Evolutionary conservation across 352 stramenopile genomes (phyloP).

Genomic region (Phytophthora cajani): DNA sequence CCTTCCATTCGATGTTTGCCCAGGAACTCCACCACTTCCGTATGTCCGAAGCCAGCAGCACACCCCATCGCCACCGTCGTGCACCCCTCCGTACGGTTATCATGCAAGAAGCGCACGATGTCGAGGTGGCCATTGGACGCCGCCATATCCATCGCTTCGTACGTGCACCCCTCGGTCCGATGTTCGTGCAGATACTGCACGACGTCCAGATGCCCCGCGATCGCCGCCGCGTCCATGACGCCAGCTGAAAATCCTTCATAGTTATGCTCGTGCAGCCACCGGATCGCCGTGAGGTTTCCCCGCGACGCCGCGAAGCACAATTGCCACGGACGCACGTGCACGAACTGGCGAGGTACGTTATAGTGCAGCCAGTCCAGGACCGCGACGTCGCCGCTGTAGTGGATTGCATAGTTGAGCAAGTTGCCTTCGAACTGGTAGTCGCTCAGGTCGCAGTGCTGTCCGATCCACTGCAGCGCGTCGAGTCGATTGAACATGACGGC

Average conservation of each 20-base stretch:
- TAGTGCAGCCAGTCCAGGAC: constrained; percentile 38
- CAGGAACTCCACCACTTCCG: constrained; percentile 36
- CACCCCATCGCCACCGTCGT: constrained; percentile 41
- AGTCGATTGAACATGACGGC: constrained; percentile 38
- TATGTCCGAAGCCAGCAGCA: constrained; percentile 35
- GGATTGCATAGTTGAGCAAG: constrained; percentile 36
- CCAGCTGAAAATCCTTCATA: constrained; percentile 31
- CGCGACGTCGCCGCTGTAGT: constrained; percentile 28
- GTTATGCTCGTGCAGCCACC: constrained; percentile 32
- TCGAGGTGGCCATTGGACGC: constrained; percentile 39
- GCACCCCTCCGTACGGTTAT: constrained; percentile 38
- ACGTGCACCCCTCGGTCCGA: constrained; percentile 32
- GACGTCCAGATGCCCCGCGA: constrained; percentile 31
- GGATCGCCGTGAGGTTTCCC: constrained; percentile 32
- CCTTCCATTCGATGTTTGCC: constrained; percentile 39
- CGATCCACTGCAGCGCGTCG: constrained; percentile 32
- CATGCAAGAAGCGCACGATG: constrained; percentile 39
- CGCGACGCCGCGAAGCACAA: constrained; percentile 38
- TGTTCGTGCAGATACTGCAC: constrained; percentile 41
- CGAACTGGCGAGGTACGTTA: constrained; percentile 26
- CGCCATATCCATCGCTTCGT: constrained; percentile 46
- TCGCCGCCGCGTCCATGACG: constrained; percentile 40
- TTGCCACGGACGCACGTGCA: constrained; percentile 37
- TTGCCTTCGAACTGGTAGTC: constrained; percentile 42
- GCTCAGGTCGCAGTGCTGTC: constrained; percentile 20